A percentile compares a stretch with the other conserved stretches of the same genome.
phyloP scores from a whole-genome alignment of 2,329 filamentous ascomycete genomes.

The Arthroderma uncinatum region DNA sequence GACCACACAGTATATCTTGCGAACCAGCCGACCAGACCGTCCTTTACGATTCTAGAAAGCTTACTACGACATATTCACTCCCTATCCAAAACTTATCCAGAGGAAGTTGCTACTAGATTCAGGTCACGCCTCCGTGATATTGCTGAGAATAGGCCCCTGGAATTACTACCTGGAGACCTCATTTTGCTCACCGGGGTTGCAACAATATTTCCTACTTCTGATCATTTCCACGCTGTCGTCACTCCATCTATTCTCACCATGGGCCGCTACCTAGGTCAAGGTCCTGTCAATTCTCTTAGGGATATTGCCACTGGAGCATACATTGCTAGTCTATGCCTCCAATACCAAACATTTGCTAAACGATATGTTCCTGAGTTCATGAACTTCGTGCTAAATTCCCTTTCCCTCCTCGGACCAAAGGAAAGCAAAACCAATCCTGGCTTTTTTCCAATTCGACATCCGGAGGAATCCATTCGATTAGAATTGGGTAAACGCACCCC shows the following conservation, averaged over 20 bases:
- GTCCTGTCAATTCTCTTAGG: slow-evolving; percentile 50
- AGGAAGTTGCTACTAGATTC: slow-evolving; percentile 67
- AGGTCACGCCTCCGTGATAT: slow-evolving; percentile 56
- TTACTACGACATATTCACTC: slow-evolving; percentile 87
- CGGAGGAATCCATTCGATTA: slow-evolving; percentile 26
- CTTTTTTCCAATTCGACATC: slow-evolving; percentile 51
- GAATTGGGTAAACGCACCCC: slow-evolving; percentile 29
- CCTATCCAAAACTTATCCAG: slow-evolving; percentile 71
- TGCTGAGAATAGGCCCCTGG: slow-evolving; percentile 41
- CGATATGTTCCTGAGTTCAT: slow-evolving; percentile 82
- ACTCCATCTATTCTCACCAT: slow-evolving; percentile 85
- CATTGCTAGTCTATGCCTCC: slow-evolving; percentile 63
- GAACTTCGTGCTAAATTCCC: slow-evolving; percentile 65
- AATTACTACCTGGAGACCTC: slow-evolving; percentile 58
- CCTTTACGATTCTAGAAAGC: slow-evolving; percentile 62
- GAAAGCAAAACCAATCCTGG: slow-evolving; percentile 40
- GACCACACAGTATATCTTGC: slow-evolving; percentile 50
- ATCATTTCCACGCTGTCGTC: slow-evolving; percentile 91
- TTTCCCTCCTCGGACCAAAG: slow-evolving; percentile 54
- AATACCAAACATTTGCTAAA: slow-evolving; percentile 75
- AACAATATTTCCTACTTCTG: slow-evolving; percentile 82
- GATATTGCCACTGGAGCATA: slow-evolving; percentile 67
- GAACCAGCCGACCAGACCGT: slow-evolving; percentile 39
- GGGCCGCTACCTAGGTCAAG: slow-evolving; percentile 69
- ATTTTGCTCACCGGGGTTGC: slow-evolving; percentile 72